Evolutionary conservation across 768 basidiomycete species (phyloP), one percentile per base, ranked within the genome.

Genomic region (Porpolomopsis calyptriformis): DNA sequence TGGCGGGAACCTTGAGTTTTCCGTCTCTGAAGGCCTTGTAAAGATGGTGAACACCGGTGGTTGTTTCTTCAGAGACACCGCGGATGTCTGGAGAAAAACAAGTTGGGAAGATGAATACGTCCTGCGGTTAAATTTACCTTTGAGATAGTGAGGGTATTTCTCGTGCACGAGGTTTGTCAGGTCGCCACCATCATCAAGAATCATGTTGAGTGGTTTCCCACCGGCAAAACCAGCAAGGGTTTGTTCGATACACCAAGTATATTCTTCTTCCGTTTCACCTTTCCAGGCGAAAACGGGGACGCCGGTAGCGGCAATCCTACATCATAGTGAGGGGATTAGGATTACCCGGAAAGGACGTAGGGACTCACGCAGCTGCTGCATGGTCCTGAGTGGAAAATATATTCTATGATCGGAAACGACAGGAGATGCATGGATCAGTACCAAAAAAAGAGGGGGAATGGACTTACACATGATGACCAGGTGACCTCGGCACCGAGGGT

Each of bases 371-470:
- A 54, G 96, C 86, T 43, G 96, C 96, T 45, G 96, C 96, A 69
- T 99, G 96, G 65, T 99, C 96, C 69, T 99, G 96, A 43, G 96
- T 99, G 41, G 96, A 98, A 73, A 94, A 99, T 64, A 99, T 99
- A 73, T 99, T 96, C 89, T 91, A 51, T 27, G 58, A 36, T 9
- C 14, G 29, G 29, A 14, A 31, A 31, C 7, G 14, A 31, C 7
- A 31, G 7, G 14, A 31, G 29, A 31, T 31, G 7, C 7, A 7
- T 31, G 7, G 29, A 31, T 14, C 7, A 12, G n/a, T 26, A 2
- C 1, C 14, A 37, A 3, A 24, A 18, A 10, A 20, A 29, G 10
- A 7, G 18, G 11, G 14, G 45, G 40, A 45, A 36, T 8, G 50
- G 27, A 73, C 85, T 36, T 64, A 90, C 88, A 67, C 92, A 96